Base-by-base conservation (phyloP, 2,329 filamentous ascomycete species). In the Shiraia bambusicola region DNA sequence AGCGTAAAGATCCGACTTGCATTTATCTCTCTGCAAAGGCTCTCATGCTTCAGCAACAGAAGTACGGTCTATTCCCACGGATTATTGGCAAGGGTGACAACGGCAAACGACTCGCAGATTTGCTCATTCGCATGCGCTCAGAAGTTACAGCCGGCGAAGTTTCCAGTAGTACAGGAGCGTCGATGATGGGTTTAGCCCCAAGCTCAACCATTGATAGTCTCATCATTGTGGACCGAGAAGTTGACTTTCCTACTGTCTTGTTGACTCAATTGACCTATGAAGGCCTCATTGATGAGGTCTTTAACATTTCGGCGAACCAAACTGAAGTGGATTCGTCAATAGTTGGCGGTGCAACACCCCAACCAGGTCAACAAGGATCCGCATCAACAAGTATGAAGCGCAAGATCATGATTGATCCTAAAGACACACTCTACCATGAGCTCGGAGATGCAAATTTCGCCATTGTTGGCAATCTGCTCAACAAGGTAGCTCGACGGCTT, bases 191-290 rank as follows among this genome's bases (percentile, higher is more conserved):
- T 6, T 75, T 95, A 17, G 84, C 88, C 9, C 92, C 93, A 10
- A 97, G 93, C 67, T 86, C 86, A 9, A 84, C 84, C 6, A 87
- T 90, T 34, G 93, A 98, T 67, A 95, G 86, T 61, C 76, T 96
- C 45, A 91, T 98, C 58, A 87, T 98, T 47, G 90, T 98, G 40
- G 93, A 98, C 68, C 87, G 93, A 35, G 91, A 96, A 65, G 86
- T 95, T 40, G 93, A 98, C 67, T 90, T 93, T 59, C 88, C 92
- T 12, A 96, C 93, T 1, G 86, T 87, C 0, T 77, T 98, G 12
- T 83, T 98, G 39, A 97, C 92, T 0, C 93, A 98, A 66, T 75
- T 98, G 48, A 98, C 93, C 1, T 98, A 98, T 61, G 92, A 98
- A 71, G 93, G 93, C 3, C 76, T 98, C 17, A 86, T 98, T 39